Evolutionary conservation across 2,329 filamentous ascomycete species (phyloP), one percentile per base, ranked within the genome.

Genomic region (Rugonectria rugulosa): DNA sequence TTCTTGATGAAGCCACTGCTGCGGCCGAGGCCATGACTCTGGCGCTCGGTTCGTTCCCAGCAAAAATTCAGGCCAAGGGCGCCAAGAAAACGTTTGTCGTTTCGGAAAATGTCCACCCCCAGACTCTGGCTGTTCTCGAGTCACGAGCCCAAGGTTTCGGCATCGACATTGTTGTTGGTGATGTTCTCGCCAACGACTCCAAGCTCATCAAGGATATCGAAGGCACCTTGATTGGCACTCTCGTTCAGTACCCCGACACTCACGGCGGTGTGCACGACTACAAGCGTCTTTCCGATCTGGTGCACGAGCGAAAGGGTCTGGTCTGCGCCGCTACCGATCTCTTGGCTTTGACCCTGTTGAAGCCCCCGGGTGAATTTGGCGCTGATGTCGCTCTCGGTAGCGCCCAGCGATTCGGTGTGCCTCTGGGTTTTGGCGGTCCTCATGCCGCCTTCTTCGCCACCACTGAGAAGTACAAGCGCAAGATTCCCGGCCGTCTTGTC

Each of bases 21-120:
- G 94, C 92, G 5, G 92, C 93, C 11, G 94, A 98, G 79, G 94
- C 94, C 59, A 95, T 98, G 92, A 97, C 93, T 7, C 82, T 98
- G 72, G 84, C 87, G 14, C 81, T 96, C 47, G 84, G 92, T 2
- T 69, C 81, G 10, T 83, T 88, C 2, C 87, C 90, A 63, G 43
- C 45, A 12, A 56, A 56, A 40, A 47, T 38, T 14, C 56, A 56
- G 58, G 87, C 89, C 62, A 94, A 91, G 79, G 83, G 87, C 57
- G 75, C 82, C 40, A 88, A 87, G 63, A 96, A 93, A 81, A 88
- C 88, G 0, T 97, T 88, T 72, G 84, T 97, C 6, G 91, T 97
- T 4, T 96, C 92, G 3, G 82, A 91, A 62, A 81, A 88, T 12
- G 87, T 92, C 66, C 92, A 97, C 73, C 90, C 91, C 4, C 92